Percentiles rank a stretch among this genome's conserved stretches.
phyloP scores from a whole-genome alignment of 306 rosid genomes.

The Castanea sativa region DNA sequence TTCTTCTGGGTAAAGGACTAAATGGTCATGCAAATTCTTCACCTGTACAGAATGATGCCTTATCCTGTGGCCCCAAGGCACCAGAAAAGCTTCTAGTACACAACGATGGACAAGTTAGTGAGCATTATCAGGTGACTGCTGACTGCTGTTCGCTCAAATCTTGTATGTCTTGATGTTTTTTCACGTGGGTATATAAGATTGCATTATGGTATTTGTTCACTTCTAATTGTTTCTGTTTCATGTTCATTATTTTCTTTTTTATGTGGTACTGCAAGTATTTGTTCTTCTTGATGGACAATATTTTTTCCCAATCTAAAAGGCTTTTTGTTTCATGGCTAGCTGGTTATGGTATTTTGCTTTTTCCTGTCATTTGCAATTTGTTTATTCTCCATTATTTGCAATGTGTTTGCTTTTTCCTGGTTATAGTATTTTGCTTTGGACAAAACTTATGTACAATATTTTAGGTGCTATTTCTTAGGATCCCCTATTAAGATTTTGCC shows the following conservation, averaged over 20 bases:
- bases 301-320: background rate
- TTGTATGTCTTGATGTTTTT: background rate
- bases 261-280: background rate
- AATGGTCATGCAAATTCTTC: slow-evolving; percentile 34
- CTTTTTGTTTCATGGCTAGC: background rate
- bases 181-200: background rate
- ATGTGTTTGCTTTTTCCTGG: no score
- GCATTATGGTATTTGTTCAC: background rate
- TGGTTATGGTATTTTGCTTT: background rate
- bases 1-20: slow-evolving; percentile 17
- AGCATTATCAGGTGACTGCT: slow-evolving; percentile 41
- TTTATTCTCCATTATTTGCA: background rate
- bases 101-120: slow-evolving; percentile 32
- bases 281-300: background rate
- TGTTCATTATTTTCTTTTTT: background rate
- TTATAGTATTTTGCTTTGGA: background rate
- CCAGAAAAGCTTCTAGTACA: slow-evolving; percentile 30
- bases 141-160: slow-evolving; percentile 1
- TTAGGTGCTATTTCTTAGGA: no score
- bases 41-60: slow-evolving; percentile 33
- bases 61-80: slow-evolving; percentile 30
- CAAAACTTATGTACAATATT: no score
- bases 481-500: no score
- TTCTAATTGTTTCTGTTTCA: background rate
- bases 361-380: background rate